Evolutionary conservation across 1,139 yeast genomes (phyloP), one percentile per base, ranked within the genome.

Genomic region (Yamadazyma oceani): DNA sequence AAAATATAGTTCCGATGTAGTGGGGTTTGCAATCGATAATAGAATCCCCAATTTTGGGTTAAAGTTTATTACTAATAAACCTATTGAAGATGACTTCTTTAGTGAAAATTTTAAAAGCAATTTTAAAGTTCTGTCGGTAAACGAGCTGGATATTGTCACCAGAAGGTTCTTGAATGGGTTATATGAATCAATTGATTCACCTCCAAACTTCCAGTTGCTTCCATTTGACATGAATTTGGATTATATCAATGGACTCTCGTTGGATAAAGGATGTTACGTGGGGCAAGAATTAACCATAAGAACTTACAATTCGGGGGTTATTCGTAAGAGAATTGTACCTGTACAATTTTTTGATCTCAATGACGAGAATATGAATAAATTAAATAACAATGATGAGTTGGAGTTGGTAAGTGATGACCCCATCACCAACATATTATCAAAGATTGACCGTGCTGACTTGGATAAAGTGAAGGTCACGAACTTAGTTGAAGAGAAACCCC

Each of bases 251-350:
- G 95, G 96, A 1, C 75, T 90, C 13, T 87, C 92, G 38, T 76
- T 84, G 37, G 80, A 89, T 49, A 92, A 92, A 58, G 99, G 99
- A 3, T 92, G 99, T 58, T 92, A 92, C 52, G 83, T 88, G 15
- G 99, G 99, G 0, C 98, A 92, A 59, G 99, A 92, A 57, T 69
- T 92, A 38, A 90, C 97, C 0, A 88, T 90, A 15, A 74, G 98
- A 51, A 85, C 97, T 0, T 82, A 74, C 55, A 88, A 87, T 43
- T 82, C 85, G 32, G 96, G 97, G 2, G 78, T 82, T 2, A 78
- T 90, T 11, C 71, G 96, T 17, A 89, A 90, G 55, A 69, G 98
- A 38, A 67, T 89, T 2, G 77, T 86, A 31, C 96, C 97, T 0
- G 80, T 85, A 1, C 77, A 73, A 42, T 66, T 88, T 42, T 73